phyloP scores from a whole-genome alignment of 495 filamentous ascomycete species.

The Parachaetomium inaequale region DNA sequence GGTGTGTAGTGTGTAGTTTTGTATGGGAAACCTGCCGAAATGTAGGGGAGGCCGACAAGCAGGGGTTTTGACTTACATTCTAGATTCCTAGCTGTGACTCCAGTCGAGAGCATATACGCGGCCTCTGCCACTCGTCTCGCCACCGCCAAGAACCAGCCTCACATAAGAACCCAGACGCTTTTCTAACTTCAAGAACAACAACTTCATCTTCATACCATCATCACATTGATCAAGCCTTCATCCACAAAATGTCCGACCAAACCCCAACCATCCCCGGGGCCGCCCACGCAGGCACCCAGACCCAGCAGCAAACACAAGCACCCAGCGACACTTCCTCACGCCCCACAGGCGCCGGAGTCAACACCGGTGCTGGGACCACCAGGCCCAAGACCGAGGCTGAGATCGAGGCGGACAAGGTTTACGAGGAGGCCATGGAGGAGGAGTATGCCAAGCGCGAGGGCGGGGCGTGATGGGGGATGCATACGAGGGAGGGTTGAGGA shows the following conservation, averaged over 20 bases:
- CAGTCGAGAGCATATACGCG: not conserved
- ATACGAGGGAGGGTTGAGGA: not conserved
- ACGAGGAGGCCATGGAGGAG: conserved; percentile 71
- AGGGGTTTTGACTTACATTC: no score
- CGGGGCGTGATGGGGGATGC: conserved; percentile 46
- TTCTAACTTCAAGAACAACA: not conserved
- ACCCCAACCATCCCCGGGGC: not conserved
- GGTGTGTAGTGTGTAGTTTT: no score
- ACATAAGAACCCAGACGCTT: not conserved
- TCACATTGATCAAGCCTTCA: not conserved
- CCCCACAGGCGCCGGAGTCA: conserved; percentile 35
- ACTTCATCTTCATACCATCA: not conserved
- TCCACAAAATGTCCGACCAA: conserved; percentile 1
- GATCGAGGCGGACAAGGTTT: conserved; percentile 55
- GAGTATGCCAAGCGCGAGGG: conserved; percentile 77
- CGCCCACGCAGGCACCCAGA: not conserved
- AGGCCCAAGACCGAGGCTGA: conserved; percentile 41
- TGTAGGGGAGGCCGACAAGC: no score
- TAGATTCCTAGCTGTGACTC: no score
- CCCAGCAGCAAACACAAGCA: not conserved
- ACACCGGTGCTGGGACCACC: conserved; percentile 40
- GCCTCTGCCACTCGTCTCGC: not conserved
- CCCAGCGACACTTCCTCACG: not conserved
- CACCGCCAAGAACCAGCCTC: not conserved
- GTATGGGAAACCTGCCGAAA: no score